Base-by-base conservation (phyloP, 2,329 filamentous ascomycete species). In the Colletotrichum sojae region DNA sequence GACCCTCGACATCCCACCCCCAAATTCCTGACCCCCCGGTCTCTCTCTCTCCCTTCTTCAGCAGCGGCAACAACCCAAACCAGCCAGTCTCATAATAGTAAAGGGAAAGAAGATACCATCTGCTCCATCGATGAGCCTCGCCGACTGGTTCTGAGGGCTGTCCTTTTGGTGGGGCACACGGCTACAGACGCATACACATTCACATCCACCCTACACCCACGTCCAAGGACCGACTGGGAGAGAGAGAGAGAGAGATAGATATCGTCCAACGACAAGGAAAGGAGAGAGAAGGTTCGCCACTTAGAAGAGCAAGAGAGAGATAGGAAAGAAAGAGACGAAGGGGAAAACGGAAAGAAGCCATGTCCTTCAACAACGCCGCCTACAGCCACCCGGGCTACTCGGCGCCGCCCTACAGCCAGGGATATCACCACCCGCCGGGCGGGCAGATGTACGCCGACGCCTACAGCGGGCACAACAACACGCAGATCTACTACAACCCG, bases 371-470 rank as follows among this genome's bases (percentile, higher is more conserved):
- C 62, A 51, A 59, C 62, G 43, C 49, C 55, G 62, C 66, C 27
- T 66, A 69, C 62, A 60, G 62, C 62, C 66, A 69, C 46, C 66
- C 39, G 5, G 66, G 54, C 40, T 69, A 69, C 49, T 49, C 46
- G 20, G 66, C 66, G 49, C 66, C 66, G 49, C 66, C 66, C 13
- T 69, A 69, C 66, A 65, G 61, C 61, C 54, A 69, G 54, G 66
- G 66, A 39, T 65, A 69, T 40, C 54, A 60, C 55, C 66, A 66
- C 49, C 61, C 66, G 15, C 66, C 55, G 20, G 61, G 66, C 10
- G 66, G 61, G 15, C 66, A 69, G 5, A 69, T 65, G 49, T 69
- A 69, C 66, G 36, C 43, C 45, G 4, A n/a, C 43, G 51, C 54
- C 27, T 6, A 48, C 36, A 36, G 6, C 36, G 54, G 52, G 45